Conservation (phyloP, 2,329 filamentous ascomycete species). For the Aciculosporium take region DNA sequence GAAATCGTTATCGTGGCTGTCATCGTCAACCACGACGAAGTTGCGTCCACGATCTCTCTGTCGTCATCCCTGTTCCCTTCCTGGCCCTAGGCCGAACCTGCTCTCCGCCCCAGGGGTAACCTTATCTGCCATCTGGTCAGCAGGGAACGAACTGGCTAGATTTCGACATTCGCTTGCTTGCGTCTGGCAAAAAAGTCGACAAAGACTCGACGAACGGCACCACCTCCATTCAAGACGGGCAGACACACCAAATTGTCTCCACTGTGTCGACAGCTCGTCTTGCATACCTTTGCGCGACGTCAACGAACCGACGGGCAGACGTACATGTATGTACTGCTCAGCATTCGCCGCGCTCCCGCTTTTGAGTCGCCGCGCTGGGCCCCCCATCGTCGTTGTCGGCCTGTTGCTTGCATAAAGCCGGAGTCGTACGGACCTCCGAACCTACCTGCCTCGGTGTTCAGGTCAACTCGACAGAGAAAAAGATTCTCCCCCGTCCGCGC, state of each 20-base stretch:
- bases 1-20: too few species aligned
- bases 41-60: not conserved
- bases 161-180: not conserved
- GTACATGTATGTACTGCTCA: not conserved
- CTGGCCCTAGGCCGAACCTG: not conserved
- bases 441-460: not conserved
- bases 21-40: not conserved
- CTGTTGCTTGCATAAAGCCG: not conserved
- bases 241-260: slow-evolving; percentile 5
- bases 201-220: not conserved
- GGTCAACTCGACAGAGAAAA: not conserved
- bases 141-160: not conserved
- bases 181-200: not conserved
- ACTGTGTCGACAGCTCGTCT: slow-evolving; percentile 13
- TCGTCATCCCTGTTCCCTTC: not conserved
- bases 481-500: not conserved
- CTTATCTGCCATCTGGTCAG: not conserved
- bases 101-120: not conserved
- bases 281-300: slow-evolving; percentile 8
- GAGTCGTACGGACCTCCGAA: not conserved
- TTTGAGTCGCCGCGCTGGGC: not conserved
- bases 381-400: not conserved
- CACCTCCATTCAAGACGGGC: not conserved
- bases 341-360: not conserved
- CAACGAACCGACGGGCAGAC: not conserved